Evolutionary conservation across 768 basidiomycete genomes (phyloP).

Genomic region (Podaxis sp.): DNA sequence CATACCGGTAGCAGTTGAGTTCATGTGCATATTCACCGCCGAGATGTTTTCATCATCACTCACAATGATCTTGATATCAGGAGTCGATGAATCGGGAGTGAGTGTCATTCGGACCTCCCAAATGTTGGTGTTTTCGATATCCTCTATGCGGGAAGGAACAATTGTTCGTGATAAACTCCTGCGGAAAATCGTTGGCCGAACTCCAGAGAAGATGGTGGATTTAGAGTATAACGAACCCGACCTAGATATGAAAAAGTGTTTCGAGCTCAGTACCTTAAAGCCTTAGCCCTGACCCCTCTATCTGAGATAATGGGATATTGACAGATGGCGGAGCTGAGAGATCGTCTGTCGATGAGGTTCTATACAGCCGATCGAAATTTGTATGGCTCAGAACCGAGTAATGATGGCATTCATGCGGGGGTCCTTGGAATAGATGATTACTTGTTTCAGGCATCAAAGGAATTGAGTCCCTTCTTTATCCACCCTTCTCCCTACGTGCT

Average conservation of each 20-base stretch:
- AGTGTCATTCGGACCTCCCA: neutral
- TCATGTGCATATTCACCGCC: neutral
- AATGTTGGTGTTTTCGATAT: too few relatives aligned
- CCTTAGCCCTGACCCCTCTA: neutral
- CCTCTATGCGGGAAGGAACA: neutral
- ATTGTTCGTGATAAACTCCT: neutral
- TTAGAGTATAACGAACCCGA: neutral
- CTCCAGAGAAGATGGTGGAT: neutral
- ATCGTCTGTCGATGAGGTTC: neutral
- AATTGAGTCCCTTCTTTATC: neutral
- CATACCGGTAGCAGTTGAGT: neutral
- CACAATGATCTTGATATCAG: neutral
- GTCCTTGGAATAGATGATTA: too few relatives aligned
- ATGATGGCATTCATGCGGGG: too few relatives aligned
- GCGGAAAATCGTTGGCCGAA: neutral
- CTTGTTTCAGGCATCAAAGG: neutral
- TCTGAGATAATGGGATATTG: neutral
- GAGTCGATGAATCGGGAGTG: neutral
- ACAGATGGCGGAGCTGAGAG: conserved; percentile 4
- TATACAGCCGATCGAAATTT: neutral
- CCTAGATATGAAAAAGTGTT: neutral
- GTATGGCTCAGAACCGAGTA: too few relatives aligned
- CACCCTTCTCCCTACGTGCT: neutral
- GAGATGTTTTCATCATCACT: neutral
- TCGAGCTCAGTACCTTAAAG: neutral